A percentile compares a stretch with the other conserved stretches of the same genome.
Evolutionary conservation across 148 eudicot genomes (phyloP).

Genomic region (Rhododendron griersonianum): DNA sequence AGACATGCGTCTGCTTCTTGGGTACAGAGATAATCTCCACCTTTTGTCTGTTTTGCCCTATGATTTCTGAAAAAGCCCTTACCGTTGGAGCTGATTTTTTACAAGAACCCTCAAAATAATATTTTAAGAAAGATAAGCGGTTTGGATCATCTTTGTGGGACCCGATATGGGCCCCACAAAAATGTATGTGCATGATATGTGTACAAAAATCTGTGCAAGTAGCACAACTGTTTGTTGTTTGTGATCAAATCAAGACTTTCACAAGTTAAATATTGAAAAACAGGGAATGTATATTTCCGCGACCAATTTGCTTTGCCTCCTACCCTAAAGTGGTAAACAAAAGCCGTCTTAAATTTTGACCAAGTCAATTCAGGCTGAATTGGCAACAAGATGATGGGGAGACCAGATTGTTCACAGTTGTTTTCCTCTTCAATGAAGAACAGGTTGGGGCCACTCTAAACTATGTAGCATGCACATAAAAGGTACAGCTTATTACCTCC

Average conservation of each 20-base stretch:
- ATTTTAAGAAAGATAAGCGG: too few species aligned
- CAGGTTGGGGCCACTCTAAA: not conserved
- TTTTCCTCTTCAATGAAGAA: not conserved
- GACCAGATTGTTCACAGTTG: not conserved
- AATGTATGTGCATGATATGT: too few species aligned
- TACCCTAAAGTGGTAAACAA: not conserved
- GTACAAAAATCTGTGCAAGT: too few species aligned
- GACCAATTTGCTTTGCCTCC: not conserved
- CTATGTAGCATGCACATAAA: not conserved
- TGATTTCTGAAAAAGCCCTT: too few species aligned
- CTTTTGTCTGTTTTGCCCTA: not conserved
- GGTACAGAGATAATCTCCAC: not conserved
- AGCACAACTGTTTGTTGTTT: too few species aligned
- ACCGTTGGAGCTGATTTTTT: too few species aligned
- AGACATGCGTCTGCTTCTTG: not conserved
- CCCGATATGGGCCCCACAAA: too few species aligned
- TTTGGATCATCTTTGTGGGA: too few species aligned
- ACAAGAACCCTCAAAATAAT: too few species aligned
- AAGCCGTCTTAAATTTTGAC: not conserved
- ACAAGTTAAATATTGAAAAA: not conserved
- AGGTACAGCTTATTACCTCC: slow-evolving; percentile 39
- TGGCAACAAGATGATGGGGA: not conserved
- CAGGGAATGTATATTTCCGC: not conserved
- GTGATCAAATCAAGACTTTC: not conserved
- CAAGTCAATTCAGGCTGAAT: not conserved